phyloP scores from a whole-genome alignment of 2,329 filamentous ascomycete species.

The Beauveria asiatica region DNA sequence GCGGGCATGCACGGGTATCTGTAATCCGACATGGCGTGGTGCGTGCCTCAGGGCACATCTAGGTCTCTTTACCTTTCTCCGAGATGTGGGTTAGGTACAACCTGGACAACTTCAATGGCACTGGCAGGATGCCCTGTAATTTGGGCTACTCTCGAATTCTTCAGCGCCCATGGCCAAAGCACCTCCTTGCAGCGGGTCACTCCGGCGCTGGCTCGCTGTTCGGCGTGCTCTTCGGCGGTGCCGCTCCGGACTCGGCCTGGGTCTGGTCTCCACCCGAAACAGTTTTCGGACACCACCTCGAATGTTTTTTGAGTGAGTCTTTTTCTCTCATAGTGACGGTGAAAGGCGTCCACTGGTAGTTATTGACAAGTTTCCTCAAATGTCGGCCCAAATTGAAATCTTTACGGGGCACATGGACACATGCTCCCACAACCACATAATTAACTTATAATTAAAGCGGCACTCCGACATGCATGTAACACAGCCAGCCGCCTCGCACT shows the following conservation, averaged over 20 bases:
- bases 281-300: neutral
- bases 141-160: neutral
- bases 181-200: neutral
- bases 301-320: too few relatives aligned
- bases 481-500: neutral
- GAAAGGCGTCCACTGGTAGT: too few relatives aligned
- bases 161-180: neutral
- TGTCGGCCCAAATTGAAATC: too few relatives aligned
- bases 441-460: neutral
- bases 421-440: too few relatives aligned
- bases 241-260: slow-evolving; percentile 1
- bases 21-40: neutral
- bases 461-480: neutral
- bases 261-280: neutral
- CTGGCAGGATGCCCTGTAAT: neutral
- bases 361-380: neutral
- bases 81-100: too few relatives aligned
- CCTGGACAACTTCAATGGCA: too few relatives aligned
- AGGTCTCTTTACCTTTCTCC: too few relatives aligned
- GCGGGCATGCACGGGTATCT: neutral
- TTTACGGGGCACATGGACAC: too few relatives aligned
- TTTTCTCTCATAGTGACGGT: too few relatives aligned
- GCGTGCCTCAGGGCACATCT: neutral
- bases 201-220: slow-evolving; percentile 3
- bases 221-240: neutral